phyloP scores from a whole-genome alignment of 2,329 filamentous ascomycete species.

The Sporothrix variecibatus region DNA sequence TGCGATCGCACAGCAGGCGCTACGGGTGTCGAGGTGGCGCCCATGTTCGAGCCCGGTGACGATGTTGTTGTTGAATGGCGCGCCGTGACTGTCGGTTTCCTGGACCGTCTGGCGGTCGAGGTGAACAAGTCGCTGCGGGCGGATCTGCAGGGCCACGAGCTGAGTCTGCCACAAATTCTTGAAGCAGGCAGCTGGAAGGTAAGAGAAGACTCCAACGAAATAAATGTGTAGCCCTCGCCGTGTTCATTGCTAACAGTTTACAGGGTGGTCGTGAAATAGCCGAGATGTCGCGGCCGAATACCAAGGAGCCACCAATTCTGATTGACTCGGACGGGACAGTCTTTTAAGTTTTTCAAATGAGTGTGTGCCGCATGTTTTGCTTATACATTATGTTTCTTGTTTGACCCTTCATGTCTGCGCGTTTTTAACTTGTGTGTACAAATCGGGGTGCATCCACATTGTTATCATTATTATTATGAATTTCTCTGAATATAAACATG shows the following conservation, averaged over 20 bases:
- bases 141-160: slow-evolving; percentile 66
- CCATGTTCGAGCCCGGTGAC: slow-evolving; percentile 60
- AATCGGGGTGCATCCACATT: not conserved
- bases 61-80: slow-evolving; percentile 68
- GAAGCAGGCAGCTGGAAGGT: slow-evolving; percentile 99
- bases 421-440: slow-evolving; percentile 11
- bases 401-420: not conserved
- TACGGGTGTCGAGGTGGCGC: slow-evolving; percentile 57
- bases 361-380: not conserved
- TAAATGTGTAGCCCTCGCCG: not conserved
- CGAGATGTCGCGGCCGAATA: slow-evolving; percentile 92
- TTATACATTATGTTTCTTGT: not conserved
- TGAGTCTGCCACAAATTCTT: slow-evolving; percentile 84
- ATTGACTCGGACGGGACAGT: slow-evolving; percentile 96
- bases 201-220: slow-evolving; percentile 42
- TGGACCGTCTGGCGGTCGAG: slow-evolving; percentile 55
- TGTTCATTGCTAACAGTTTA: not conserved
- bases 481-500: slow-evolving; percentile 3
- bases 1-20: slow-evolving; percentile 71
- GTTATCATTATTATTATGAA: not conserved
- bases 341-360: not conserved
- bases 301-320: slow-evolving; percentile 93
- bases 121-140: slow-evolving; percentile 64
- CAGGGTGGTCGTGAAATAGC: slow-evolving; percentile 92
- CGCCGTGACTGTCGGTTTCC: slow-evolving; percentile 62